These are phyloP conservation scores for Chaetomium fimeti DNA, from an alignment of 495 filamentous ascomycete species.

Conservation along the genomic window DNA sequence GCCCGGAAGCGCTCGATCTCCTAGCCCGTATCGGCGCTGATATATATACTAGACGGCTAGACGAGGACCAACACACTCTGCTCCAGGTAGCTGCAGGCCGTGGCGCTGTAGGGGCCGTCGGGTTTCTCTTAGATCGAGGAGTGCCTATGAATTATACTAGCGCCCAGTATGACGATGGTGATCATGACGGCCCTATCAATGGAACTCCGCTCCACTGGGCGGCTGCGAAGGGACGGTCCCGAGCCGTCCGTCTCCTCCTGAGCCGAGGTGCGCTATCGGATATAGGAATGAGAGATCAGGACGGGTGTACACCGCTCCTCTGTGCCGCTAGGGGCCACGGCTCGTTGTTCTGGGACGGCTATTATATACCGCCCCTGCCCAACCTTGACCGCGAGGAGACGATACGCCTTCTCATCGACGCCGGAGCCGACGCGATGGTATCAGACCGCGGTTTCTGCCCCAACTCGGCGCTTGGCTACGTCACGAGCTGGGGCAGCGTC, in stretches of 20 bases:
- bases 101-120: background rate
- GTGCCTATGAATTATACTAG: slow-evolving; percentile 14
- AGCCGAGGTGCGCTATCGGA: background rate
- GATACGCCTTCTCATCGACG: slow-evolving; percentile 9
- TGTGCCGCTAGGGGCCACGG: slow-evolving; percentile 3
- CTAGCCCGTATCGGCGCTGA: slow-evolving; percentile 10
- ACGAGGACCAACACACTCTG: background rate
- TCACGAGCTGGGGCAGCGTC: slow-evolving; percentile 1
- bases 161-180: background rate
- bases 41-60: background rate
- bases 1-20: slow-evolving; percentile 9
- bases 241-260: background rate
- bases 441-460: slow-evolving; percentile 8
- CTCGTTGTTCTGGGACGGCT: too few species aligned
- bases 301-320: slow-evolving; percentile 3
- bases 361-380: background rate
- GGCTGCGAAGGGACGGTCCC: slow-evolving; percentile 1
- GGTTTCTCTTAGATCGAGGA: slow-evolving; percentile 8
- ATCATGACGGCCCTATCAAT: background rate
- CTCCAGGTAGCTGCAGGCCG: slow-evolving; percentile 10
- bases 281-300: slow-evolving; percentile 2
- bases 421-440: slow-evolving; percentile 6
- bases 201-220: slow-evolving; percentile 11
- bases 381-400: slow-evolving; percentile 9
- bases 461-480: slow-evolving; percentile 6